Evolutionary conservation across 345 rosid genomes (phyloP).

Genomic region (Lenwebbia sp.): DNA sequence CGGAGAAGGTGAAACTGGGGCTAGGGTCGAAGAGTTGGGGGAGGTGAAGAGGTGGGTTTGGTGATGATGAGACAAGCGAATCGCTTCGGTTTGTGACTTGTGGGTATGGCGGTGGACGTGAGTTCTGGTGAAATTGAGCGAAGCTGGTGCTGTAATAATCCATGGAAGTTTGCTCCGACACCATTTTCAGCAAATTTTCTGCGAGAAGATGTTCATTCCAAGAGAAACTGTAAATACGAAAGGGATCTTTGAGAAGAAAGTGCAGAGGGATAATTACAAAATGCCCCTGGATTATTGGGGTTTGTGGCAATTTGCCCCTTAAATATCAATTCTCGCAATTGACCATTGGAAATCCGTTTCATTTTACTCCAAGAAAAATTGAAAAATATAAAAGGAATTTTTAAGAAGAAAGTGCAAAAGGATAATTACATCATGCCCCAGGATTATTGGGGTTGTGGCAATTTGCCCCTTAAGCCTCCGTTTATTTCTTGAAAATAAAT

Average conservation of each 20-base stretch:
- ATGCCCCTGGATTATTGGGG: neutral
- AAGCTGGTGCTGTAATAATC: neutral
- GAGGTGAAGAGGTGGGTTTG: neutral
- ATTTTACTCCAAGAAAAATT: neutral
- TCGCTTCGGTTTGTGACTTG: neutral
- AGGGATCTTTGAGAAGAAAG: neutral
- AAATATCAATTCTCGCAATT: too few species aligned
- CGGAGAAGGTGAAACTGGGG: neutral
- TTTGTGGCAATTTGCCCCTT: neutral
- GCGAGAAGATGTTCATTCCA: neutral
- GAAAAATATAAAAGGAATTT: neutral
- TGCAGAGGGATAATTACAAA: neutral
- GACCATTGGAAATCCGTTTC: too few species aligned
- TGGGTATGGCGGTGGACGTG: neutral
- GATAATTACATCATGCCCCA: neutral
- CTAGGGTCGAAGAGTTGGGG: neutral
- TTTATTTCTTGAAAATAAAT: too few species aligned
- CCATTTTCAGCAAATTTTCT: neutral
- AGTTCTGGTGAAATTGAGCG: neutral
- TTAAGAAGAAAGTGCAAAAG: neutral
- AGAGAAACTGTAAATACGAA: neutral
- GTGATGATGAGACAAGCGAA: neutral
- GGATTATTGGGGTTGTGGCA: neutral
- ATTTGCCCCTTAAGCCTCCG: neutral
- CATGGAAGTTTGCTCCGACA: neutral